These are phyloP conservation scores for Trichoderma arundinaceum DNA, from an alignment of 2,329 filamentous ascomycete genomes.

Conservation along the genomic window DNA sequence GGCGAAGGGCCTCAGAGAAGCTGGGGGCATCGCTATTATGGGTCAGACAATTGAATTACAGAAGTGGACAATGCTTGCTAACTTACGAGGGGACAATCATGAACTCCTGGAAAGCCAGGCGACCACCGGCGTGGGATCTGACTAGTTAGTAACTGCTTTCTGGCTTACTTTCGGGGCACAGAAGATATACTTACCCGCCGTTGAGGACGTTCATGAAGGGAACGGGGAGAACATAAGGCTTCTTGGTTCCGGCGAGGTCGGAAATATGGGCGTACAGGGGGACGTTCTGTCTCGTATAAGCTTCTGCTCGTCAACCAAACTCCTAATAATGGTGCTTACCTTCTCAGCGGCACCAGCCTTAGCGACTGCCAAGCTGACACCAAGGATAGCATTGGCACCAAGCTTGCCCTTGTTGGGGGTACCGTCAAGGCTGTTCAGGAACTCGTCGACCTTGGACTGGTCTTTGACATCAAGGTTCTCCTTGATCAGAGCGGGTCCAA, in stretches of 20 bases:
- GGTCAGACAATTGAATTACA: conserved; percentile 26
- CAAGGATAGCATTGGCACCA: conserved; percentile 87
- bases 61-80: neutral
- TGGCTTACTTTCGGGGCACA: neutral
- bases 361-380: conserved; percentile 82
- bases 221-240: conserved; percentile 87
- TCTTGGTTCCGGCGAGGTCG: conserved; percentile 86
- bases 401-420: conserved; percentile 86
- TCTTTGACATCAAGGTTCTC: conserved; percentile 84
- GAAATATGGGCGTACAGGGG: conserved; percentile 88
- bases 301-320: conserved; percentile 4
- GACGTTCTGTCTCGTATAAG: conserved; percentile 59
- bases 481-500: conserved; percentile 82
- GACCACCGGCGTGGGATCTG: conserved; percentile 94
- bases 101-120: conserved; percentile 94
- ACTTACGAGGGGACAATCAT: conserved; percentile 85
- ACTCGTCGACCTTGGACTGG: conserved; percentile 81
- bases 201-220: conserved; percentile 96
- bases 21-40: conserved; percentile 72
- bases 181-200: conserved; percentile 59
- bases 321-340: conserved; percentile 48
- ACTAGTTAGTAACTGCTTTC: conserved; percentile 32
- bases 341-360: conserved; percentile 91
- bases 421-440: conserved; percentile 84
- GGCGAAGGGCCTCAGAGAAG: conserved; percentile 95